These are phyloP conservation scores for Oldenlandia corymbosa DNA, from an alignment of 257 asterid genomes.

Conservation along the genomic window DNA sequence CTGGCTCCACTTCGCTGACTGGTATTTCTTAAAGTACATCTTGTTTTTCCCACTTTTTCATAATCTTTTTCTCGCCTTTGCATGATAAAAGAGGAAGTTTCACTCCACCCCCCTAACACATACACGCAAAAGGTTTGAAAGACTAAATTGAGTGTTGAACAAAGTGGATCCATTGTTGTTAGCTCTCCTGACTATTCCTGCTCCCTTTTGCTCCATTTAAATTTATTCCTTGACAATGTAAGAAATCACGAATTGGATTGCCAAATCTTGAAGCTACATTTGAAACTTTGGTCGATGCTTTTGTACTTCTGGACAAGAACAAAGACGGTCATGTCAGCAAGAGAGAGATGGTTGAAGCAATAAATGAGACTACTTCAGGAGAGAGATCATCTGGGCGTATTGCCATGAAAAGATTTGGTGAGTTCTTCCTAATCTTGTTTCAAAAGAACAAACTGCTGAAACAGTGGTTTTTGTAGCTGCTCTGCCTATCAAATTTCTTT, in stretches of 20 bases:
- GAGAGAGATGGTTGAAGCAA: conserved; percentile 72
- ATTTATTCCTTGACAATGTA: conserved; percentile 35
- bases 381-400: conserved; percentile 84
- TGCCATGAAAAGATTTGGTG: conserved; percentile 90
- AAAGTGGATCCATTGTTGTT: too few species aligned
- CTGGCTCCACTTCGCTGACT: neutral
- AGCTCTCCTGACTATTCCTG: neutral
- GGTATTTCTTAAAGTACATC: neutral
- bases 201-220: neutral
- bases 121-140: too few species aligned
- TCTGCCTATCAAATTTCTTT: neutral
- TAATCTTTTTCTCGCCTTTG: neutral
- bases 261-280: conserved; percentile 73
- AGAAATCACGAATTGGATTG: conserved; percentile 60
- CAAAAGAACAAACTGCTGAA: neutral
- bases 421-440: conserved; percentile 19
- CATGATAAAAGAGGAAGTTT: neutral
- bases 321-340: conserved; percentile 78
- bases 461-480: neutral
- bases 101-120: too few species aligned
- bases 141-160: too few species aligned
- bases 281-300: conserved; percentile 74
- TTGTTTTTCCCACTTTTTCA: neutral
- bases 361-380: conserved; percentile 64
- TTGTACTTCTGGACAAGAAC: conserved; percentile 87